phyloP scores from a whole-genome alignment of 768 basidiomycete species.

The Trametes elegans region DNA sequence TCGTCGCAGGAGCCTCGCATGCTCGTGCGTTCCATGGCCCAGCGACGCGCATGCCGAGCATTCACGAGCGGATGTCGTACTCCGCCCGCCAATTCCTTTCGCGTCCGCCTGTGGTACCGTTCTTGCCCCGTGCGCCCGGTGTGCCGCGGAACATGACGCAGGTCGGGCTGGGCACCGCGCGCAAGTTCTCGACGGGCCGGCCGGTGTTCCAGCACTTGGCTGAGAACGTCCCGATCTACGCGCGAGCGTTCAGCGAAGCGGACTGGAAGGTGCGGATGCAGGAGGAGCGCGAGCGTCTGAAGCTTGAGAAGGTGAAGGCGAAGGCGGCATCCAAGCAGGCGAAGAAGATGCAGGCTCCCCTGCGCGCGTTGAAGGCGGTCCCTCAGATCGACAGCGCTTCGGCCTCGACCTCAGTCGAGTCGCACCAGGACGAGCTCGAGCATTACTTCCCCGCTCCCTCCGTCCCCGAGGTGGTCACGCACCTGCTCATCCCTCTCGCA shows the following conservation, averaged over 20 bases:
- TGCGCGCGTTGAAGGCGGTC: conserved; percentile 8
- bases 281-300: conserved; percentile 37
- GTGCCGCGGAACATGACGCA: conserved; percentile 54
- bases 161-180: conserved; percentile 72
- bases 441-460: conserved; percentile 55
- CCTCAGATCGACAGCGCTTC: conserved; percentile 9
- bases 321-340: conserved; percentile 22
- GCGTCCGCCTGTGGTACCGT: conserved; percentile 42
- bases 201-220: conserved; percentile 79
- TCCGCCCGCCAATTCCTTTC: conserved; percentile 53
- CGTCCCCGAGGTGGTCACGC: conserved; percentile 49
- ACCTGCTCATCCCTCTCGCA: conserved; percentile 72
- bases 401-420: conserved; percentile 23
- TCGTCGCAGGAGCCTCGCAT: conserved; percentile 22
- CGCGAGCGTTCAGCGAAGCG: conserved; percentile 70
- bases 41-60: conserved; percentile 32
- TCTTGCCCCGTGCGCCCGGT: conserved; percentile 55
- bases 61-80: conserved; percentile 57
- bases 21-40: conserved; percentile 30
- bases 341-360: conserved; percentile 19
- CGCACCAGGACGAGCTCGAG: conserved; percentile 45
- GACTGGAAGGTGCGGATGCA: conserved; percentile 62
- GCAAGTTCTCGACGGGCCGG: conserved; percentile 71
- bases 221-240: conserved; percentile 68
- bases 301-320: conserved; percentile 23